These are phyloP conservation scores for Taphrina pruni DNA, from an alignment of 1,139 yeast genomes.

Conservation along the genomic window DNA sequence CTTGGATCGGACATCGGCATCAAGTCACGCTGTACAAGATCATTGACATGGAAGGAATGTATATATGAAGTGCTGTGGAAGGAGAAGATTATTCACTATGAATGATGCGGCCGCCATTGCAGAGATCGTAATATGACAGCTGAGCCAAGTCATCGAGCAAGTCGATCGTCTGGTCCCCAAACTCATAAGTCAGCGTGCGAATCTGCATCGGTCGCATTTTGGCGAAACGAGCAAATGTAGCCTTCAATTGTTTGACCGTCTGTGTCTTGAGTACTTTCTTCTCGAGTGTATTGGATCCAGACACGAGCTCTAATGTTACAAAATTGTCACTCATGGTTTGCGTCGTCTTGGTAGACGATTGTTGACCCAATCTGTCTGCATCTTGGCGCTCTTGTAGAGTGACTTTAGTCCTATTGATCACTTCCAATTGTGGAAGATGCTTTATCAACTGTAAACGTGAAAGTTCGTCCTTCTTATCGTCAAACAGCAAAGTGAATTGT, in stretches of 20 bases:
- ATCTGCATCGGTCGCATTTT: constrained; percentile 2
- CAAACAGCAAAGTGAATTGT: constrained; percentile 13
- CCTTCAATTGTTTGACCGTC: constrained; percentile 27
- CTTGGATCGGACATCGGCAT: too few species aligned
- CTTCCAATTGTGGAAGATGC: constrained; percentile 20
- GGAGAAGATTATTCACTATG: constrained; percentile 1
- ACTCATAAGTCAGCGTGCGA: neutral
- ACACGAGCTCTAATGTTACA: constrained; percentile 14
- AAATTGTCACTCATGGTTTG: constrained; percentile 14
- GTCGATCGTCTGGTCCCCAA: neutral
- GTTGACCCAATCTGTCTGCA: constrained; percentile 15
- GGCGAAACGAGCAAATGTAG: constrained; percentile 15
- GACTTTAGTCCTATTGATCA: constrained; percentile 23
- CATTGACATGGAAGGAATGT: too few species aligned
- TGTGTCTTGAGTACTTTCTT: constrained; percentile 26
- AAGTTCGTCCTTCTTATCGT: constrained; percentile 12
- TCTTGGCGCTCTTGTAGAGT: constrained; percentile 38
- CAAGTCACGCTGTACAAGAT: too few species aligned
- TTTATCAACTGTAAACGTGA: constrained; percentile 15
- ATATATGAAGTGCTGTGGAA: too few species aligned
- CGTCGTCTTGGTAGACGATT: neutral
- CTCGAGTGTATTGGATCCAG: neutral
- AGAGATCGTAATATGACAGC: constrained; percentile 12
- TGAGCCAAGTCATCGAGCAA: constrained; percentile 19
- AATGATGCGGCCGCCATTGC: constrained; percentile 5